These are phyloP conservation scores for Apiospora saccharicola DNA, from an alignment of 2,329 filamentous ascomycete genomes.

Conservation along the genomic window DNA sequence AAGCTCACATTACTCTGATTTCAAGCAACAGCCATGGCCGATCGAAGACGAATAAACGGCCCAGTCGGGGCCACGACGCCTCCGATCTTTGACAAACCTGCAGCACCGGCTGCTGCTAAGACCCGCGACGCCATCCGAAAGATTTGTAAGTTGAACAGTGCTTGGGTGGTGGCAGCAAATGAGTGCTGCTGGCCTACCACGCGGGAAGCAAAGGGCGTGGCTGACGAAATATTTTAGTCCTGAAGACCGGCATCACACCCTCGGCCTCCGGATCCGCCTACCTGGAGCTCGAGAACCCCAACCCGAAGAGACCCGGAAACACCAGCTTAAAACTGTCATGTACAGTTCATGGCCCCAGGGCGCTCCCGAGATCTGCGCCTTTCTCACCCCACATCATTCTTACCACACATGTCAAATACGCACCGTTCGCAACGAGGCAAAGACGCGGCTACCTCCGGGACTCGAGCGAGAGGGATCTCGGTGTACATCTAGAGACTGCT, in stretches of 20 bases:
- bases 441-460: conserved; percentile 88
- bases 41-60: conserved; percentile 90
- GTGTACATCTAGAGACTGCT: conserved; percentile 89
- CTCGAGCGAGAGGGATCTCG: conserved; percentile 84
- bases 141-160: conserved; percentile 71
- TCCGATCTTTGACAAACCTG: conserved; percentile 69
- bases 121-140: conserved; percentile 76
- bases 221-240: conserved; percentile 60
- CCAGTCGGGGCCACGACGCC: conserved; percentile 79
- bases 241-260: conserved; percentile 91
- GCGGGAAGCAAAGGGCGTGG: neutral
- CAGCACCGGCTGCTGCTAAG: conserved; percentile 55
- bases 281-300: conserved; percentile 68
- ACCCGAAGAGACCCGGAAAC: conserved; percentile 51
- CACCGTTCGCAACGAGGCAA: conserved; percentile 86
- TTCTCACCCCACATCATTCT: conserved; percentile 94
- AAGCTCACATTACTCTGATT: neutral
- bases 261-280: conserved; percentile 95
- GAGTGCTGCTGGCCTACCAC: neutral
- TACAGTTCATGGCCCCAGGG: conserved; percentile 91
- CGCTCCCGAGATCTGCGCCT: conserved; percentile 85
- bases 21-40: conserved; percentile 64
- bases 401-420: conserved; percentile 94
- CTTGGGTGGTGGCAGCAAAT: neutral
- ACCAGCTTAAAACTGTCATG: conserved; percentile 89